Evolutionary conservation across 176 grass and related monocot species (phyloP).

Genomic region (Oryza nivara): DNA sequence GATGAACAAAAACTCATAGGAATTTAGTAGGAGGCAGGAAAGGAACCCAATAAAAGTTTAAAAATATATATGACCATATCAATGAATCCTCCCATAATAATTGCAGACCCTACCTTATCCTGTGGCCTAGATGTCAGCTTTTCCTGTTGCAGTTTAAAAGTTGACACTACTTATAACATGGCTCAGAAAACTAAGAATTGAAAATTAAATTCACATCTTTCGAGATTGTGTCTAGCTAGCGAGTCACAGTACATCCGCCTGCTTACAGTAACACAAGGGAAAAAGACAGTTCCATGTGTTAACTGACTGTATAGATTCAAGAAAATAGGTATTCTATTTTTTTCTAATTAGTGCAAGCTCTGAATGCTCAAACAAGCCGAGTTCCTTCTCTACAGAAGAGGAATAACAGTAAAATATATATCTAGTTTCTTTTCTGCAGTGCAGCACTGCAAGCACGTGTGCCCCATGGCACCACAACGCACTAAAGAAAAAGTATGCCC

Average conservation of each 20-base stretch:
- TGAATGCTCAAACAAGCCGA: not conserved
- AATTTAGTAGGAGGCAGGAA: not conserved
- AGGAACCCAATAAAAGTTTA: not conserved
- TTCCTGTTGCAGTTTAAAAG: not conserved
- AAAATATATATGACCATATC: not conserved
- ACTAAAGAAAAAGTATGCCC: not conserved
- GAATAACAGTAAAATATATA: no score
- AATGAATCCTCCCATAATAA: not conserved
- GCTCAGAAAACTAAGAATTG: not conserved
- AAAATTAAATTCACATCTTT: not conserved
- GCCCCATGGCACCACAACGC: not conserved
- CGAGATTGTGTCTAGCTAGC: not conserved
- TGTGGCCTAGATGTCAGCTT: not conserved
- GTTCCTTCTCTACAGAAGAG: not conserved
- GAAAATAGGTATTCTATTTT: not conserved
- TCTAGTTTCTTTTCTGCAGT: no score
- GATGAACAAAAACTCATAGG: not conserved
- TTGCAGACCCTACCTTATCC: not conserved
- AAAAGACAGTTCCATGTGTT: not conserved
- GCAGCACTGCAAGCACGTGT: no score
- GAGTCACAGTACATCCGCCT: not conserved
- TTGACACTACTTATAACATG: not conserved
- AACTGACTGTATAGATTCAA: conserved; percentile 3
- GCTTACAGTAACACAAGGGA: not conserved
- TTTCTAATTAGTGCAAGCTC: not conserved